These are phyloP conservation scores for Suillus lakei DNA, from an alignment of 768 basidiomycete species.

Conservation along the genomic window DNA sequence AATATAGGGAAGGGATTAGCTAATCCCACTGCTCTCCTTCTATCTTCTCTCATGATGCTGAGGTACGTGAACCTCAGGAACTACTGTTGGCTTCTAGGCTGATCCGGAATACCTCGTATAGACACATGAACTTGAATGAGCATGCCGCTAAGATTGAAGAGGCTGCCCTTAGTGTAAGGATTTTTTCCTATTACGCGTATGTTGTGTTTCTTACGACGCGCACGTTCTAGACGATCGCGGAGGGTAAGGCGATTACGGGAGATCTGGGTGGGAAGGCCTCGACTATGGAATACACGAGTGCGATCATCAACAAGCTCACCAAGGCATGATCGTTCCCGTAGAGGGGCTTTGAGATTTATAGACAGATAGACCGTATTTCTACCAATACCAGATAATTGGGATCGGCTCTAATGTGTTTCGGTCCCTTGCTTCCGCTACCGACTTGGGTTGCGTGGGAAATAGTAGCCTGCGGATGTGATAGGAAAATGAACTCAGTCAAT, in stretches of 20 bases:
- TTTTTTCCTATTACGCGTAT: slow-evolving; percentile 2
- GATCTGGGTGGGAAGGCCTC: slow-evolving; percentile 94
- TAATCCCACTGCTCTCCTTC: slow-evolving; percentile 97
- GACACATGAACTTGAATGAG: slow-evolving; percentile 90
- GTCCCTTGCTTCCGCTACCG: slow-evolving; percentile 2
- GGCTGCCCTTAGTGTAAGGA: slow-evolving; percentile 83
- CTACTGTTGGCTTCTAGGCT: slow-evolving; percentile 12
- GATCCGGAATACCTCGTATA: slow-evolving; percentile 39
- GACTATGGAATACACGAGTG: slow-evolving; percentile 87
- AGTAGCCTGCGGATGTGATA: slow-evolving; percentile 15
- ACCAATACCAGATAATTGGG: slow-evolving; percentile 12
- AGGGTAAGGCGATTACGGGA: slow-evolving; percentile 93
- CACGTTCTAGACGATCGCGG: slow-evolving; percentile 84
- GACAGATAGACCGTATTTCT: slow-evolving; percentile 25
- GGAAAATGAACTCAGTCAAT: slow-evolving; percentile 13
- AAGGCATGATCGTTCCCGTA: slow-evolving; percentile 23
- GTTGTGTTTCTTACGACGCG: slow-evolving; percentile 8
- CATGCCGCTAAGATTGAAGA: slow-evolving; percentile 90
- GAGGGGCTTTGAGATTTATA: slow-evolving; percentile 1
- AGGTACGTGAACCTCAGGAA: slow-evolving; percentile 54
- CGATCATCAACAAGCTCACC: slow-evolving; percentile 78
- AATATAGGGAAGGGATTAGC: slow-evolving; percentile 82
- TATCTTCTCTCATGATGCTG: slow-evolving; percentile 98
- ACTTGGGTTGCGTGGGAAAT: slow-evolving; percentile 31
- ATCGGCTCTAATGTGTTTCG: slow-evolving; percentile 12